Conservation (phyloP, 2,329 filamentous ascomycete species). For the Penicillium sp. region DNA sequence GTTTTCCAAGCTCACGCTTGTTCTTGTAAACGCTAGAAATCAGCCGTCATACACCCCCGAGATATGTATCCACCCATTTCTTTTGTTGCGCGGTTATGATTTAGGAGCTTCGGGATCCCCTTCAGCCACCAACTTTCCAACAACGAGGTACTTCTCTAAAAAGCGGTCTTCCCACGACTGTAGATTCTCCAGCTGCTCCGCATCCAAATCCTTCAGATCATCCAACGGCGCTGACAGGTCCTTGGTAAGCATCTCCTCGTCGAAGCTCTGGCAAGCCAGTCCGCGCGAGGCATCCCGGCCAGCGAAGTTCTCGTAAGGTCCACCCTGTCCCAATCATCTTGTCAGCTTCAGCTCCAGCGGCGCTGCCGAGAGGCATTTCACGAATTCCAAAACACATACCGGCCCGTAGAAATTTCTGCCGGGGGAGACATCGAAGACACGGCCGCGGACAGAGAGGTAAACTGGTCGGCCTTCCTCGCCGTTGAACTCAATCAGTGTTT, state of each 20-base stretch:
- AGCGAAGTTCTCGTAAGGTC: slow-evolving; percentile 94
- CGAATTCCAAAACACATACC: slow-evolving; percentile 26
- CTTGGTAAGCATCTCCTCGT: slow-evolving; percentile 90
- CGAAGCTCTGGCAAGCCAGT: slow-evolving; percentile 87
- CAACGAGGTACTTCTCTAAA: slow-evolving; percentile 88
- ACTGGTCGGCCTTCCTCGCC: slow-evolving; percentile 72
- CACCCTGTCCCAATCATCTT: slow-evolving; percentile 52
- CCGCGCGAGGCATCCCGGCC: slow-evolving; percentile 87
- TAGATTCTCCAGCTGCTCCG: slow-evolving; percentile 77
- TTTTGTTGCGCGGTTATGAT: slow-evolving; percentile 8
- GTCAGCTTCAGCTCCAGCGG: slow-evolving; percentile 4
- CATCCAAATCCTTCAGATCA: slow-evolving; percentile 66
- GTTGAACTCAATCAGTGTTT: slow-evolving; percentile 82
- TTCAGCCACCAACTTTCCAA: slow-evolving; percentile 76
- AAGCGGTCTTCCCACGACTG: slow-evolving; percentile 93
- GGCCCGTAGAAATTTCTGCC: slow-evolving; percentile 96
- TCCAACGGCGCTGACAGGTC: slow-evolving; percentile 83
- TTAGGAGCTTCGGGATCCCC: slow-evolving; percentile 47
- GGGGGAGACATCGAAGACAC: slow-evolving; percentile 82
- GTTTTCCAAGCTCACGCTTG: not conserved
- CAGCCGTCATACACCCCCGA: not conserved
- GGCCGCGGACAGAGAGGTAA: slow-evolving; percentile 86
- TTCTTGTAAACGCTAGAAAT: not conserved
- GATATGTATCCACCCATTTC: not conserved
- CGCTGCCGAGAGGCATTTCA: not conserved